Evolutionary conservation across 2,329 filamentous ascomycete species (phyloP).

Genomic region (Diaporthe longicolla): DNA sequence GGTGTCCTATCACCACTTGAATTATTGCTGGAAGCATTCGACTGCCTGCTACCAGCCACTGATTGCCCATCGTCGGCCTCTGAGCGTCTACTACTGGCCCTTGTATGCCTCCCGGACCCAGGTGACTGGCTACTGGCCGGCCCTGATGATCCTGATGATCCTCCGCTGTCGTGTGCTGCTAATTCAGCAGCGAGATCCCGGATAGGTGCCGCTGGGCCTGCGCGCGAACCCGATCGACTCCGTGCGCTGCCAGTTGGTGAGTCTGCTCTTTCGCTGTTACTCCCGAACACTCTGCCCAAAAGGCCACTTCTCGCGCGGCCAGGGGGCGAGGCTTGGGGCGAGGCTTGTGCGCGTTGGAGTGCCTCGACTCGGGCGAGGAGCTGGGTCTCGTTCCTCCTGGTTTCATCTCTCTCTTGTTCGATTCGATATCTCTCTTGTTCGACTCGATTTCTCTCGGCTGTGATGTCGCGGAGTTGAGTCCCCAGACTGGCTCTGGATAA

Average conservation of each 20-base stretch:
- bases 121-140: background rate
- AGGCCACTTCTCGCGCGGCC: background rate
- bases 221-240: background rate
- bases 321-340: background rate
- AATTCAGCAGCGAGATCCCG: background rate
- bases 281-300: background rate
- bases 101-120: background rate
- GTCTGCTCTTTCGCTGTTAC: background rate
- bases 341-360: background rate
- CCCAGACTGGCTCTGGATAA: background rate
- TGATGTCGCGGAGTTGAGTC: background rate
- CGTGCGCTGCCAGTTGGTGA: background rate
- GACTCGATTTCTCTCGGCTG: background rate
- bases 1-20: background rate
- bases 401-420: background rate
- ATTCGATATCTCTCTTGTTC: background rate
- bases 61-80: background rate
- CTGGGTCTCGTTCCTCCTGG: background rate
- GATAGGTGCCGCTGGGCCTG: background rate
- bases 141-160: background rate
- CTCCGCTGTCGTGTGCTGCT: background rate
- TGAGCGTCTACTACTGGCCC: background rate
- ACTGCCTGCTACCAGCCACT: background rate
- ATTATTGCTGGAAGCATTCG: background rate
- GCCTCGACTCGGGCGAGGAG: background rate